Conservation (phyloP, 345 rosid genomes). For the Firmiana major region DNA sequence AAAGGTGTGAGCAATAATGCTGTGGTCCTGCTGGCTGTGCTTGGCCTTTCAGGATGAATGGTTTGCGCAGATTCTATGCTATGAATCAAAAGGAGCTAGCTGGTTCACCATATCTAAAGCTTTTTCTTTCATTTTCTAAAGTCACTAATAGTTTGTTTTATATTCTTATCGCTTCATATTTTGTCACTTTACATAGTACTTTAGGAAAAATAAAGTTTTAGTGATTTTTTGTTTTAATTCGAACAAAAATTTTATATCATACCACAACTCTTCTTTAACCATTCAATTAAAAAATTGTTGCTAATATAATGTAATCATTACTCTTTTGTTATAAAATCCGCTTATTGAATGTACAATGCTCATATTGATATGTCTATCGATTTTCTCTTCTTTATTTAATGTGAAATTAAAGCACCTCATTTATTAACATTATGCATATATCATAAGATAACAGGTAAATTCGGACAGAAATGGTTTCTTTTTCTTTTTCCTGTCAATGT, state of each 20-base stretch:
- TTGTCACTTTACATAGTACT: slow-evolving; percentile 1
- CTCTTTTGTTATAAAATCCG: too few relatives aligned
- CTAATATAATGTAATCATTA: too few relatives aligned
- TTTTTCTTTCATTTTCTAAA: slow-evolving; percentile 13
- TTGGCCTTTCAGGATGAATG: neutral
- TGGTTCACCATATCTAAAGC: slow-evolving; percentile 13
- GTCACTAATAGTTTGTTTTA: slow-evolving; percentile 8
- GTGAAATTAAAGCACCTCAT: too few relatives aligned
- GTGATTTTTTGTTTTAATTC: too few relatives aligned
- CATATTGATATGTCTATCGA: too few relatives aligned
- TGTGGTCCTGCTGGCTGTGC: neutral
- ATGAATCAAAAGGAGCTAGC: slow-evolving; percentile 2
- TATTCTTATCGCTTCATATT: neutral
- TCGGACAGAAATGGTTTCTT: neutral
- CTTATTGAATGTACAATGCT: too few relatives aligned
- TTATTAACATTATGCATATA: too few relatives aligned
- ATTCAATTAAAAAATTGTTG: too few relatives aligned
- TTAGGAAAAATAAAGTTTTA: neutral
- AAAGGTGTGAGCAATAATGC: slow-evolving; percentile 4
- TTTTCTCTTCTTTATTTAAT: too few relatives aligned
- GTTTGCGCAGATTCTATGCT: neutral
- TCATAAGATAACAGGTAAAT: neutral
- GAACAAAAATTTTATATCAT: too few relatives aligned
- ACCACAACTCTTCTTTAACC: too few relatives aligned
- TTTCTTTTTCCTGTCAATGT: neutral